Evolutionary conservation across 257 asterid genomes (phyloP).

Genomic region (Ilex aquifolium): DNA sequence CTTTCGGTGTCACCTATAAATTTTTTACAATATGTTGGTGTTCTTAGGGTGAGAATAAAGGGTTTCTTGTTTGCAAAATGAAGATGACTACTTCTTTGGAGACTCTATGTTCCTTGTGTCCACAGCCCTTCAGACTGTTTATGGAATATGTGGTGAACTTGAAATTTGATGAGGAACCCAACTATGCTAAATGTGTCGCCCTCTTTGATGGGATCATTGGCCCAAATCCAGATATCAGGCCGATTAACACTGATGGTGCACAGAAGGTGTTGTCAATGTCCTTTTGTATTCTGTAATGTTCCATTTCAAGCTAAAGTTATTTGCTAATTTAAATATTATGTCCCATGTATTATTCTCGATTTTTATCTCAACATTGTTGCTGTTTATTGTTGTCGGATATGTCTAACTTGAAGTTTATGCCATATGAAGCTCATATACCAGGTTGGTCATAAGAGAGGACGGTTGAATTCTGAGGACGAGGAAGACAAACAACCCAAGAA

Average conservation of each 20-base stretch:
- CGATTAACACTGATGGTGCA: constrained; percentile 87
- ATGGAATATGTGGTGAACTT: constrained; percentile 69
- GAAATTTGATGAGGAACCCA: constrained; percentile 85
- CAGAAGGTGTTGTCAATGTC: constrained; percentile 48
- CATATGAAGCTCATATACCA: constrained; percentile 42
- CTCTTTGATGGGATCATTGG: constrained; percentile 73
- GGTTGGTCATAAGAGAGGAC: constrained; percentile 83
- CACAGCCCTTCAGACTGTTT: constrained; percentile 55
- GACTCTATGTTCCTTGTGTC: constrained; percentile 61
- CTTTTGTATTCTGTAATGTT: not conserved
- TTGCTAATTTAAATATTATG: not conserved
- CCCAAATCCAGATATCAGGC: constrained; percentile 68
- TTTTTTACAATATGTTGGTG: constrained; percentile 12
- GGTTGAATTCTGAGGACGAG: constrained; percentile 51
- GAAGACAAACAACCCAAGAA: constrained; percentile 80
- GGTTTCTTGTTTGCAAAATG: constrained; percentile 80
- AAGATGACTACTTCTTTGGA: constrained; percentile 83
- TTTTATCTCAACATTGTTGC: too few relatives aligned
- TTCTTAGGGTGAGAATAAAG: constrained; percentile 77
- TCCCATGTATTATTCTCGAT: too few relatives aligned
- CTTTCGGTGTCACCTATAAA: not conserved
- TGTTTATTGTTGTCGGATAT: not conserved
- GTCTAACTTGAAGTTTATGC: not conserved
- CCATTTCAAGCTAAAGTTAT: not conserved
- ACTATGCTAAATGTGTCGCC: constrained; percentile 65